These are phyloP conservation scores for Paramecium octaurelia DNA, from an alignment of 73 alveolate genomes.

Conservation along the genomic window DNA sequence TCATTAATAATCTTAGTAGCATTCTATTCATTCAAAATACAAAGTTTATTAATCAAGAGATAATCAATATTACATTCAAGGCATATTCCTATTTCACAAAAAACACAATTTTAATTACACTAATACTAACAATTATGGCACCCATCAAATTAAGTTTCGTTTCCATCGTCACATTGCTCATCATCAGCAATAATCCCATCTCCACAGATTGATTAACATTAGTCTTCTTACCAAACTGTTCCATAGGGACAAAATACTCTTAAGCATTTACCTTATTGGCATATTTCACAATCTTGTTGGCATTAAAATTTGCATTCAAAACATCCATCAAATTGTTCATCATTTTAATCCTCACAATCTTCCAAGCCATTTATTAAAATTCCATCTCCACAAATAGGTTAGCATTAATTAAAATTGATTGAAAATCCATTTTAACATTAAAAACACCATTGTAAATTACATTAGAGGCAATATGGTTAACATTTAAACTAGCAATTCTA, in stretches of 20 bases:
- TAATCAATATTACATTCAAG: not conserved
- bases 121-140: not conserved
- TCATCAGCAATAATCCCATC: conserved; percentile 37
- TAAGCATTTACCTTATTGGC: not conserved
- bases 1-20: not conserved
- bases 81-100: not conserved
- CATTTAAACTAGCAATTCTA: not conserved
- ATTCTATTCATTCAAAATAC: not conserved
- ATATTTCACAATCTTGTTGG: not conserved
- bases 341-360: not conserved
- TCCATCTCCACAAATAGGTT: conserved; percentile 57
- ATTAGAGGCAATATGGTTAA: not conserved
- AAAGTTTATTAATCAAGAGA: not conserved
- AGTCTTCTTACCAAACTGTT: not conserved
- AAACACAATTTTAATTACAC: not conserved
- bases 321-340: not conserved
- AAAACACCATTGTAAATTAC: not conserved
- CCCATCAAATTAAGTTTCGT: not conserved
- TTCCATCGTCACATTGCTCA: not conserved
- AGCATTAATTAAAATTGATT: conserved; percentile 43
- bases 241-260: not conserved
- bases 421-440: not conserved
- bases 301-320: not conserved
- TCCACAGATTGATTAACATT: not conserved
- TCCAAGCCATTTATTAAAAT: not conserved